Evolutionary conservation across 306 rosid species (phyloP), one percentile per base, ranked within the genome.

Genomic region (Medicago lupulina): DNA sequence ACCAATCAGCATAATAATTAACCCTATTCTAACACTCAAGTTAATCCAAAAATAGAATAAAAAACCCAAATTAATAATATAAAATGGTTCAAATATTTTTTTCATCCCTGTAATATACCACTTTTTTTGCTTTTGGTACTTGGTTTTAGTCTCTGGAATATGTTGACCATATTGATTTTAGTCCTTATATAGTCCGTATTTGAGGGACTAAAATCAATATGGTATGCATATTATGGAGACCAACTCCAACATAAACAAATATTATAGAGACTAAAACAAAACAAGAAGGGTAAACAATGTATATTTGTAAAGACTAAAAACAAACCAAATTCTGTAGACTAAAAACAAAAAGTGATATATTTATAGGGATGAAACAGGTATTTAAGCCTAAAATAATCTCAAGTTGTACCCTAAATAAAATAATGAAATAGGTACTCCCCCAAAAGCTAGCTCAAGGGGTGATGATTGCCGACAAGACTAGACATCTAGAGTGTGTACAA

Each of bases 41-140:
- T 54, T 41, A 21, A 67, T 23, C 72, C 40, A 46, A 39, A 67
- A 68, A 68, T 23, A 12, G 73, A 67, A 68, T 68, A 21, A 21
- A 44, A 14, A 8, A 7, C 58, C 41, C 58, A 68, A 43, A 4
- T 15, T 38, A 63, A 63, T n/a, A 25, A 44, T 31, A 34, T 31
- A 59, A 12, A 25, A 12, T 59, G 17, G 65, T 25, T 25, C 6
- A 59, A 59, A 59, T 59, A 25, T 59, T 4, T 59, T 23, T 59
- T 28, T 25, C 65, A 13, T 59, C 17, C 40, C 40, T 59, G 15
- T 17, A 25, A 59, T 59, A 25, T 59, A 25, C 40, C 65, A 59
- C 10, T 25, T 25, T 59, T 59, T 59, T 28, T 28, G 17, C 40
- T 59, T 25, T 59, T 25, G 40, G 40, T 6, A 59, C 40, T 25